Evolutionary conservation across 768 basidiomycete genomes (phyloP).

Genomic region (Terana coerulea): DNA sequence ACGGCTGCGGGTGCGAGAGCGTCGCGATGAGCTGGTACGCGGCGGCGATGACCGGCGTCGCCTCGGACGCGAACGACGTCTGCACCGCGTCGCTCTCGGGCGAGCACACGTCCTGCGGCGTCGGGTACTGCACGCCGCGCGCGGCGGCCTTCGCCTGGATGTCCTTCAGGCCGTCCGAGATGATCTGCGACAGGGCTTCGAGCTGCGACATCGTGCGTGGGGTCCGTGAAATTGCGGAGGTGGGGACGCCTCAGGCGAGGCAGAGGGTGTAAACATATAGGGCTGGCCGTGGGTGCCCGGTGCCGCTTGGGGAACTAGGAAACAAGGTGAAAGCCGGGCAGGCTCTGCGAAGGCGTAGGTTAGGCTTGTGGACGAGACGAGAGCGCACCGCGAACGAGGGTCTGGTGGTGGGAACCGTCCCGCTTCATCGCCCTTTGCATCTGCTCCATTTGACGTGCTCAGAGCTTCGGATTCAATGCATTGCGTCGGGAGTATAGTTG

Average conservation of each 20-base stretch:
- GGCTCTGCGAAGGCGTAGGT: too few species aligned
- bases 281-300: not conserved
- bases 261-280: not conserved
- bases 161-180: slow-evolving; percentile 5
- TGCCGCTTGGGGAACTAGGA: too few species aligned
- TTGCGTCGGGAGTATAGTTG: too few species aligned
- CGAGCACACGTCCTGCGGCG: slow-evolving; percentile 2
- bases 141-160: slow-evolving; percentile 6
- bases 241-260: not conserved
- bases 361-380: too few species aligned
- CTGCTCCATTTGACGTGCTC: too few species aligned
- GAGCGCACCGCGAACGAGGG: too few species aligned
- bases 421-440: too few species aligned
- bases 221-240: not conserved
- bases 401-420: too few species aligned
- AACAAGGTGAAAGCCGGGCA: too few species aligned
- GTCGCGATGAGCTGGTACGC: slow-evolving; percentile 16
- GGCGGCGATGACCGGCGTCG: slow-evolving; percentile 11
- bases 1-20: slow-evolving; percentile 8
- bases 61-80: slow-evolving; percentile 1
- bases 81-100: slow-evolving; percentile 6
- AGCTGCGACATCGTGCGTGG: not conserved
- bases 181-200: slow-evolving; percentile 5
- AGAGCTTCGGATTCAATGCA: too few species aligned
- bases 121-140: slow-evolving; percentile 1